Percentiles rank a stretch among this genome's conserved stretches.
Conservation (phyloP, 306 rosid species). For the Bauhinia variegata region DNA sequence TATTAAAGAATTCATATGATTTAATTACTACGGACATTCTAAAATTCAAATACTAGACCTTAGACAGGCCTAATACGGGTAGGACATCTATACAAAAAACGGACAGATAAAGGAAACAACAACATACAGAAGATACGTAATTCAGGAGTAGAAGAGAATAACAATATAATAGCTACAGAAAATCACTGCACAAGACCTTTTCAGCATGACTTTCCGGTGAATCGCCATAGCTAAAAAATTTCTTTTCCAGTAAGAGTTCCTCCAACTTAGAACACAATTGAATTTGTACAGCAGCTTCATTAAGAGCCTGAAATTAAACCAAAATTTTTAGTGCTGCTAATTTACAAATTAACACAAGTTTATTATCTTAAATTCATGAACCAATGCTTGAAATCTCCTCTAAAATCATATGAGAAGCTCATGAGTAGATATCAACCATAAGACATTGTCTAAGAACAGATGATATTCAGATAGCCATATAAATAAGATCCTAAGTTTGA, state of each 20-base stretch:
- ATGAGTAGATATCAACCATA: constrained; percentile 5
- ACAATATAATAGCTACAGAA: constrained; percentile 24
- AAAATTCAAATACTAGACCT: constrained; percentile 4
- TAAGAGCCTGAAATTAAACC: constrained; percentile 58
- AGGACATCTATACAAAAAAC: neutral
- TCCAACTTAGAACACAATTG: constrained; percentile 64
- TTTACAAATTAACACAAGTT: neutral
- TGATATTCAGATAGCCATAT: too few relatives aligned
- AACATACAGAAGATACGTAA: neutral
- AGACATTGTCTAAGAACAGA: neutral
- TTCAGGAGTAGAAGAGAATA: constrained; percentile 25
- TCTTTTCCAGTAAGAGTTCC: constrained; percentile 73
- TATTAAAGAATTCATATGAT: neutral
- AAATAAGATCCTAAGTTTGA: too few relatives aligned
- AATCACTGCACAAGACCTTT: constrained; percentile 61
- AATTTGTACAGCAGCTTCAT: constrained; percentile 59
- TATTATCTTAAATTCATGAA: constrained; percentile 22
- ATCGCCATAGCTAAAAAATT: constrained; percentile 62
- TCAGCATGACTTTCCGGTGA: constrained; percentile 65
- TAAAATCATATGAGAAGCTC: constrained; percentile 16
- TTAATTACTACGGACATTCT: constrained; percentile 1
- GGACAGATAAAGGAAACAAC: constrained; percentile 24
- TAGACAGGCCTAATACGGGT: constrained; percentile 9
- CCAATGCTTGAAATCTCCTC: constrained; percentile 8
- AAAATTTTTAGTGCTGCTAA: constrained; percentile 13